Evolutionary conservation across 1,284 basidiomycete species (phyloP), one percentile per base, ranked within the genome.

Genomic region (Ustilago hordei): DNA sequence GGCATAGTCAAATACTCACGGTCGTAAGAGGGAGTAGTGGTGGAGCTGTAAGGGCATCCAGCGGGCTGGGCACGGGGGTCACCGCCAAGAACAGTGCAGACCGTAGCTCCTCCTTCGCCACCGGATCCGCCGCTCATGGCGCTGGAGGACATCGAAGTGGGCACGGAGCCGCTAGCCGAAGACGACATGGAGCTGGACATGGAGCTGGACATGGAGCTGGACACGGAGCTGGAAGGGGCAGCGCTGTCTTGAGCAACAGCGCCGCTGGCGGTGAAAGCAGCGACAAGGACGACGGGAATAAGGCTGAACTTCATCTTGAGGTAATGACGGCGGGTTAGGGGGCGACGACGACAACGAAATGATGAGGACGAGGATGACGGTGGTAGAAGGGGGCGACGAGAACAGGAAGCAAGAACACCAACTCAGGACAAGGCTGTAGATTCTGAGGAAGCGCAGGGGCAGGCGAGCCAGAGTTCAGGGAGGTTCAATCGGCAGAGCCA

Each of bases 241-340:
- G 72, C 61, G 63, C 64, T 68, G 47, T 75, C 73, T 68, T 78
- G 79, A 36, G 78, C 80, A 47, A 75, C 39, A 32, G 63, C 80
- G 47, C 70, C 73, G 56, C 60, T 73, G 41, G 79, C 69, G 47
- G 76, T 76, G 53, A 80, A 48, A 55, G 69, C 67, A 57, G 78
- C 78, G 50, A 82, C 64, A 45, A 82, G 69, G 39, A 76, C 76
- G 60, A 82, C 55, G 39, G 79, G 76, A n/a, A 60, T 34, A 55
- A 77, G 56, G 70, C 64, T 77, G 68, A 82, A 76, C 79, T 82
- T 82, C 60, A 82, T 78, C 72, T 79, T 79, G 48, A 48, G n/a
- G 39, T 34, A 34, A 47, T 17, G 59, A 45, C 57, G 43, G 23
- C 19, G 47, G 45, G 11, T 50, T 23, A 31, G 38, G 9, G 38